phyloP scores from a whole-genome alignment of 805 yeast species.

The Suhomyces sp. region DNA sequence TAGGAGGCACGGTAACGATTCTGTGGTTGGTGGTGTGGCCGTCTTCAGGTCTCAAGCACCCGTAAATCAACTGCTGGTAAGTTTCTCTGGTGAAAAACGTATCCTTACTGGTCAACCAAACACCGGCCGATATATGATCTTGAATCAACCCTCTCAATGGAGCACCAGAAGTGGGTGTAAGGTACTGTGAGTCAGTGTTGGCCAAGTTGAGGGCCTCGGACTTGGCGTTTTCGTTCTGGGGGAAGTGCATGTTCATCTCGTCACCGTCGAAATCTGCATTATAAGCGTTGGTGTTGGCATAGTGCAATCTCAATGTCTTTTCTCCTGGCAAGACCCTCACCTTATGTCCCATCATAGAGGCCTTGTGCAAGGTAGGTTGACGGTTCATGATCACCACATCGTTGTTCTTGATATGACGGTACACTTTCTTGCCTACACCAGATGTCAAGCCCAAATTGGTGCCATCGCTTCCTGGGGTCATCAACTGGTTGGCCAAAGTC shows the following conservation, averaged over 20 bases:
- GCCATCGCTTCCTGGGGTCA: conserved; percentile 71
- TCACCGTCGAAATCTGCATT: conserved; percentile 99
- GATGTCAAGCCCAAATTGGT: conserved; percentile 37
- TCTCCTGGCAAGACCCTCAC: conserved; percentile 97
- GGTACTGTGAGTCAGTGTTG: conserved; percentile 94
- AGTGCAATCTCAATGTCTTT: conserved; percentile 92
- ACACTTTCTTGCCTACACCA: conserved; percentile 80
- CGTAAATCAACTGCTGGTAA: conserved; percentile 91
- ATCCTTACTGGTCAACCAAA: conserved; percentile 94
- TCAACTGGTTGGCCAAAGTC: conserved; percentile 87
- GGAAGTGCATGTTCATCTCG: conserved; percentile 99
- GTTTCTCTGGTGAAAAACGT: conserved; percentile 84
- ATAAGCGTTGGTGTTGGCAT: conserved; percentile 98
- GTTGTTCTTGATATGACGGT: conserved; percentile 88
- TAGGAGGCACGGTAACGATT: conserved; percentile 83
- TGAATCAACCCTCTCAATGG: conserved; percentile 98
- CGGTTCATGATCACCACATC: conserved; percentile 98
- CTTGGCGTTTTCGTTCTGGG: conserved; percentile 94
- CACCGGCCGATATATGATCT: conserved; percentile 98
- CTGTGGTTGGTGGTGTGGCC: conserved; percentile 79
- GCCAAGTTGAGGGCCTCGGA: conserved; percentile 95
- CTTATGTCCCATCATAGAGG: conserved; percentile 99
- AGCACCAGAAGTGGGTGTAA: conserved; percentile 97
- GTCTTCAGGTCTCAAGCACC: conserved; percentile 95
- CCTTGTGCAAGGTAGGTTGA: conserved; percentile 98